Evolutionary conservation across 2,329 filamentous ascomycete genomes (phyloP).

Genomic region (Fusarium bulbicola): DNA sequence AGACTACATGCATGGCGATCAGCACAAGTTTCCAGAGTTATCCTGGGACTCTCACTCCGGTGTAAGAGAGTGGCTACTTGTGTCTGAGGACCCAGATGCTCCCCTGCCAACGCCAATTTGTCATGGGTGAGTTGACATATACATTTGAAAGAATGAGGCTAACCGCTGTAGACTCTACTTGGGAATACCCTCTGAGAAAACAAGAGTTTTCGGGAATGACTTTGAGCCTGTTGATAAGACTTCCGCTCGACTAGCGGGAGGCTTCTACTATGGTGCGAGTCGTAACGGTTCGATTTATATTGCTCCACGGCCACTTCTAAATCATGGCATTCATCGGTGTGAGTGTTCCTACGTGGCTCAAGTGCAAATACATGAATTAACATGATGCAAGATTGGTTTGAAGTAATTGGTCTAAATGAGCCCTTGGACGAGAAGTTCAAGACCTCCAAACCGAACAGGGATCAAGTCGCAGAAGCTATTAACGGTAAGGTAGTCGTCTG

Average conservation of each 20-base stretch:
- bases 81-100: constrained; percentile 58
- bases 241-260: constrained; percentile 50
- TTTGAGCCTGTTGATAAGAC: constrained; percentile 46
- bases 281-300: constrained; percentile 53
- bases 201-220: constrained; percentile 43
- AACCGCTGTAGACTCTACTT: constrained; percentile 34
- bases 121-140: constrained; percentile 51
- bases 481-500: constrained; percentile 59
- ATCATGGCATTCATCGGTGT: constrained; percentile 62
- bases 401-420: constrained; percentile 58
- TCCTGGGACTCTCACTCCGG: constrained; percentile 49
- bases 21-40: constrained; percentile 52
- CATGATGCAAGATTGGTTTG: constrained; percentile 53
- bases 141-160: neutral
- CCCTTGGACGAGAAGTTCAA: constrained; percentile 51
- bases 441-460: constrained; percentile 50
- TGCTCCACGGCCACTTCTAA: constrained; percentile 56
- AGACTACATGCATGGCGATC: constrained; percentile 52
- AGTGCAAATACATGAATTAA: neutral
- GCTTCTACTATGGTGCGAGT: constrained; percentile 58
- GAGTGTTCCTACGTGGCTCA: constrained; percentile 28
- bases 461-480: constrained; percentile 55
- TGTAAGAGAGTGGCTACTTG: constrained; percentile 57
- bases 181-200: constrained; percentile 32
- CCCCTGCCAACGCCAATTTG: constrained; percentile 55